Conservation (phyloP, 768 basidiomycete genomes). For the Mycena alexandri region DNA sequence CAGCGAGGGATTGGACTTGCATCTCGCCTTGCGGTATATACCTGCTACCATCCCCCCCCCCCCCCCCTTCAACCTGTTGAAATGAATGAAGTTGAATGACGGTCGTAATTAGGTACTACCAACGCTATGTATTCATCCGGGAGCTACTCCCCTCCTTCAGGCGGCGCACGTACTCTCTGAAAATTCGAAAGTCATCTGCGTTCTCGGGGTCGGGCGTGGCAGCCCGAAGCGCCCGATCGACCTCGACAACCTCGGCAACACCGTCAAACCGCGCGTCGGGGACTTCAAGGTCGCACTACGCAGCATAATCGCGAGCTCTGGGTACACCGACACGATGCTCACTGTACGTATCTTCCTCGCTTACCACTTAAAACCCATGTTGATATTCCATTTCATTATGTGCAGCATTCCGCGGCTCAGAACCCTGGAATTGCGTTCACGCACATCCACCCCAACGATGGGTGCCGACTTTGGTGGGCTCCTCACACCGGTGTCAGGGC, state of each 20-base stretch:
- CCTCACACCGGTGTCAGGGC: constrained; percentile 32
- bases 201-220: constrained; percentile 47
- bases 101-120: constrained; percentile 45
- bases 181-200: constrained; percentile 51
- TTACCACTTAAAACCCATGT: no score
- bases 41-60: no score
- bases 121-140: constrained; percentile 49
- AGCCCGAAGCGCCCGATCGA: constrained; percentile 30
- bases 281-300: constrained; percentile 15
- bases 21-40: constrained; percentile 35
- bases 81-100: no score
- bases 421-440: constrained; percentile 41
- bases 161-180: constrained; percentile 47
- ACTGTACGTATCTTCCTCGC: constrained; percentile 8
- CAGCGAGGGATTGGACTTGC: constrained; percentile 17
- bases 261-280: constrained; percentile 18
- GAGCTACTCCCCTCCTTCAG: constrained; percentile 49
- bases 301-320: constrained; percentile 27
- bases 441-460: constrained; percentile 37
- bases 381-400: neutral
- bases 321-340: constrained; percentile 30
- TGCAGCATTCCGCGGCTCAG: constrained; percentile 37
- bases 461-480: constrained; percentile 35
- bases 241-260: constrained; percentile 39
- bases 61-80: no score